Conservation (phyloP, 805 yeast species). For the Saccharomycopsis synnaedendra region DNA sequence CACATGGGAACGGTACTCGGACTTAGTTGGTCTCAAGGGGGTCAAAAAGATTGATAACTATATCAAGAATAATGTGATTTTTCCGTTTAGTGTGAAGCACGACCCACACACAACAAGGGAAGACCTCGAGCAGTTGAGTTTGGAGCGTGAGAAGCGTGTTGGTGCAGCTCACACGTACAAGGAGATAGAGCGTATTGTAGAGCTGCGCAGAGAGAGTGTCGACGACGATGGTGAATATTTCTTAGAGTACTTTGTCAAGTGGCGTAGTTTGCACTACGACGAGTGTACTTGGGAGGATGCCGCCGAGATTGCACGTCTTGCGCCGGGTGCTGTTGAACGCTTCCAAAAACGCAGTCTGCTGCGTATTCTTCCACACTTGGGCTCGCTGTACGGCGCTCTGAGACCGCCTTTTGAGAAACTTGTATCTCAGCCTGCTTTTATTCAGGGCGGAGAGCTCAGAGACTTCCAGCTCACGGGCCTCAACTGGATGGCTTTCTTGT, state of each 20-base stretch:
- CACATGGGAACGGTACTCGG: conserved; percentile 74
- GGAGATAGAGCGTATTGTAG: conserved; percentile 81
- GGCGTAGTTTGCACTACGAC: conserved; percentile 90
- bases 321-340: conserved; percentile 74
- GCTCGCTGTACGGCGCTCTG: conserved; percentile 61
- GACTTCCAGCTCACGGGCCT: conserved; percentile 97
- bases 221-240: conserved; percentile 53
- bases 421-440: conserved; percentile 74
- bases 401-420: conserved; percentile 89
- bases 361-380: conserved; percentile 70
- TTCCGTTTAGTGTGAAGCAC: conserved; percentile 63
- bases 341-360: conserved; percentile 76
- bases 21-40: conserved; percentile 51
- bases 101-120: conserved; percentile 83
- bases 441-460: conserved; percentile 84
- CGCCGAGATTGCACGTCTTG: conserved; percentile 67
- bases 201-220: conserved; percentile 56
- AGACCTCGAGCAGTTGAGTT: conserved; percentile 87
- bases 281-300: conserved; percentile 97
- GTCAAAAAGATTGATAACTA: conserved; percentile 82
- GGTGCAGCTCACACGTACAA: conserved; percentile 80
- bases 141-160: conserved; percentile 73
- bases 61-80: conserved; percentile 61
- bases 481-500: conserved; percentile 98
- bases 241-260: conserved; percentile 78